Evolutionary conservation across 179 eudicot species (phyloP).

Genomic region (Corrigiola litoralis): DNA sequence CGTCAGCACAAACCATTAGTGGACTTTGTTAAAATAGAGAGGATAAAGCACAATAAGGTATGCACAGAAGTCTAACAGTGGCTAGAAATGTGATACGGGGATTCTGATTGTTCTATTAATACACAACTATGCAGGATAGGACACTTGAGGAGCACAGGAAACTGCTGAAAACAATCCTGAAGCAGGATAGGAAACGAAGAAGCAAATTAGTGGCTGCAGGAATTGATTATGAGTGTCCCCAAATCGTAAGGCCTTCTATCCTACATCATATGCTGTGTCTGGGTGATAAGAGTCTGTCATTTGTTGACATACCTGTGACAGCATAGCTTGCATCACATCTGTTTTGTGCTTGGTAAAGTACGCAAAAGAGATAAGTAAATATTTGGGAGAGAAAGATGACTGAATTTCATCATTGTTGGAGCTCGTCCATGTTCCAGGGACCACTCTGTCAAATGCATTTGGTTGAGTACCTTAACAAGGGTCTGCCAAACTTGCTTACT

Average conservation of each 20-base stretch:
- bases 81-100: not conserved
- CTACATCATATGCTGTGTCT: not conserved
- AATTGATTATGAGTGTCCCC: slow-evolving; percentile 79
- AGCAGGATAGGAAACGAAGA: slow-evolving; percentile 57
- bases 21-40: slow-evolving; percentile 66
- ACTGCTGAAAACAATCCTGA: slow-evolving; percentile 57
- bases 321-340: not conserved
- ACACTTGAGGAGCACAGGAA: slow-evolving; percentile 66
- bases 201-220: slow-evolving; percentile 78
- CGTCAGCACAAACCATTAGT: slow-evolving; percentile 35
- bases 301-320: no score
- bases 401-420: no score
- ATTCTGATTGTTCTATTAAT: not conserved
- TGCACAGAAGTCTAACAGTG: not conserved
- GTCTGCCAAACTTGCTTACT: no score
- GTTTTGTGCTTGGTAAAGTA: no score
- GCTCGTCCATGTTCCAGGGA: no score
- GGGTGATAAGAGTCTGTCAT: no score
- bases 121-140: slow-evolving; percentile 44
- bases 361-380: no score
- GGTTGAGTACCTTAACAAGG: no score
- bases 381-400: no score
- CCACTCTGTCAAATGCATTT: no score
- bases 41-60: slow-evolving; percentile 69
- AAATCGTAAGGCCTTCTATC: slow-evolving; percentile 44